Conservation (phyloP, 495 filamentous ascomycete genomes). For the Talaromyces wortmannii region DNA sequence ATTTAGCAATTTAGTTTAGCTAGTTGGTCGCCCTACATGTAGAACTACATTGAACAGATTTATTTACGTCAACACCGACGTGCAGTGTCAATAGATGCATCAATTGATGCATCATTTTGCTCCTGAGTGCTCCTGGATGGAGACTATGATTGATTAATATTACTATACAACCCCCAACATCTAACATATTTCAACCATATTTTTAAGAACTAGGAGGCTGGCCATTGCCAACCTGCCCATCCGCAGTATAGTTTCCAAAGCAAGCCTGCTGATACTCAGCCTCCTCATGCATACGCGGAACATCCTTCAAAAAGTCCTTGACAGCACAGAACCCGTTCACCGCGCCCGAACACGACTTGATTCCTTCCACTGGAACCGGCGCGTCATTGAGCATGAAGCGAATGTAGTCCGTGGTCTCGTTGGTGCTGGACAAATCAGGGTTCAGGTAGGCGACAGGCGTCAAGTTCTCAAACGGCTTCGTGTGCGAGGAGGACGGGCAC, state of each 20-base stretch:
- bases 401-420: conserved; percentile 16
- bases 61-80: too few relatives aligned
- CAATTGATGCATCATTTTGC: too few relatives aligned
- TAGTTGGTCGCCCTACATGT: too few relatives aligned
- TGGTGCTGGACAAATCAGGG: conserved; percentile 12
- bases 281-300: conserved; percentile 13
- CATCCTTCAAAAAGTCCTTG: conserved; percentile 11
- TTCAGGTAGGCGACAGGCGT: conserved; percentile 18
- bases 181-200: not conserved
- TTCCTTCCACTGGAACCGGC: conserved; percentile 18
- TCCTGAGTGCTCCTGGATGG: too few relatives aligned
- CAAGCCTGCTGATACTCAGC: conserved; percentile 22
- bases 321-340: conserved; percentile 22
- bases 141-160: not conserved
- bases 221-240: conserved; percentile 17
- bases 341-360: conserved; percentile 11
- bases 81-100: too few relatives aligned
- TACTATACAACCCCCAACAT: not conserved
- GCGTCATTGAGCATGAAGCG: conserved; percentile 24
- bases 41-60: too few relatives aligned
- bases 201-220: conserved; percentile 5
- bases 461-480: conserved; percentile 10
- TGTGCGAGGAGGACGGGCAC: conserved; percentile 9
- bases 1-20: too few relatives aligned
- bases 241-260: conserved; percentile 18